Conservation (phyloP, 139 green algal genomes). For the Bryopsis sp. region DNA sequence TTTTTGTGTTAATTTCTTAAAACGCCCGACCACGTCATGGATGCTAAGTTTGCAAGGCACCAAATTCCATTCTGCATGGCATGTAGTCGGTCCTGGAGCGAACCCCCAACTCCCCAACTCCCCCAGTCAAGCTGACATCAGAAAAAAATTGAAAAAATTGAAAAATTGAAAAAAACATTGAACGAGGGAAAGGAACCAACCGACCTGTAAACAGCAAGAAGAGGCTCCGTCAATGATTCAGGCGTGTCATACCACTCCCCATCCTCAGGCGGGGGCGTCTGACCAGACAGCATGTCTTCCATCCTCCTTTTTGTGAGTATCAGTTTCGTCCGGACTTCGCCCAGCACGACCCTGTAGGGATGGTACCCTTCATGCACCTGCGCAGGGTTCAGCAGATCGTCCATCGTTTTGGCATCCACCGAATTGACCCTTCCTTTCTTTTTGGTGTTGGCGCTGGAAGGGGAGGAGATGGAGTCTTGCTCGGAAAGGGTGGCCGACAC, state of each 20-base stretch:
- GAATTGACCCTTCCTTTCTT: too few species aligned
- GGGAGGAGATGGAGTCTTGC: too few species aligned
- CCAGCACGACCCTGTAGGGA: conserved; percentile 87
- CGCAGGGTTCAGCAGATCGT: conserved; percentile 38
- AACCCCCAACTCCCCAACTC: too few species aligned
- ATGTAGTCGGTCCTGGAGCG: too few species aligned
- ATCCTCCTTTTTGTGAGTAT: conserved; percentile 72
- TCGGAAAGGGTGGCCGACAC: too few species aligned
- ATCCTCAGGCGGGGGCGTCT: conserved; percentile 23
- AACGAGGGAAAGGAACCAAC: neutral
- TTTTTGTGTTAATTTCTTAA: too few species aligned
- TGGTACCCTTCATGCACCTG: conserved; percentile 51
- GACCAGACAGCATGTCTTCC: conserved; percentile 64
- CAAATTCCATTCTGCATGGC: too few species aligned
- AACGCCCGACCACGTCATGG: too few species aligned
- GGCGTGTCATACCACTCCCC: conserved; percentile 40
- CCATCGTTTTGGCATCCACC: too few species aligned
- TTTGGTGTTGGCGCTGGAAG: neutral
- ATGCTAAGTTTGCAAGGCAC: too few species aligned
- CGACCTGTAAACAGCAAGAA: conserved; percentile 77
- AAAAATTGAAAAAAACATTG: neutral
- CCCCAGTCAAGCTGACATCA: too few species aligned
- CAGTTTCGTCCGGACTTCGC: conserved; percentile 76
- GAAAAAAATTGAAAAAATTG: too few species aligned
- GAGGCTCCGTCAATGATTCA: conserved; percentile 62